phyloP scores from a whole-genome alignment of 495 filamentous ascomycete species.

The Penicillium lagena region DNA sequence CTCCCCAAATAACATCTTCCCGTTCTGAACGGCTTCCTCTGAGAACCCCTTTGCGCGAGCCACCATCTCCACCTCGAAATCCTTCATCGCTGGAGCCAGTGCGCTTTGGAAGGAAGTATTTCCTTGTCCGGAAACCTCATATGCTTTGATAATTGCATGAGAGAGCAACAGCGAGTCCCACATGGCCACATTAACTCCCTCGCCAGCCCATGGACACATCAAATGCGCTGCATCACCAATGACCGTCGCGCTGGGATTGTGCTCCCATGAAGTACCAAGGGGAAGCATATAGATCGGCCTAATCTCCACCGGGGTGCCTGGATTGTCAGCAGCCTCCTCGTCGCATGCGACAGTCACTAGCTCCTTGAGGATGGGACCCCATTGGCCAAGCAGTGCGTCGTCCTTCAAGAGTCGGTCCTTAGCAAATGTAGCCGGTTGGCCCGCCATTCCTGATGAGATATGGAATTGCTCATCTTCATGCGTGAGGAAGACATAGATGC shows the following conservation, averaged over 20 bases:
- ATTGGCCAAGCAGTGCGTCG: constrained; percentile 24
- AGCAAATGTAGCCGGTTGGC: constrained; percentile 14
- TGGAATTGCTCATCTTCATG: constrained; percentile 22
- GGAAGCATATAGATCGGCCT: constrained; percentile 46
- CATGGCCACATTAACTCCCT: constrained; percentile 55
- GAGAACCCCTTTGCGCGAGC: constrained; percentile 20
- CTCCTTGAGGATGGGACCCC: constrained; percentile 26
- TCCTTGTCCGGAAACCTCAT: not conserved
- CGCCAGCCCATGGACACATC: constrained; percentile 55
- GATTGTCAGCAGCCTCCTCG: constrained; percentile 17
- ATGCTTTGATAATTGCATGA: constrained; percentile 22
- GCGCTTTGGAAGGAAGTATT: constrained; percentile 7
- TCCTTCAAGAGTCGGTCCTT: constrained; percentile 24
- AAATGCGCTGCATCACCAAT: constrained; percentile 59
- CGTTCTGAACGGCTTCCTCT: constrained; percentile 15
- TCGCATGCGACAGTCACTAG: constrained; percentile 32
- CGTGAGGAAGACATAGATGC: constrained; percentile 32
- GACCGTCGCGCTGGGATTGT: constrained; percentile 38
- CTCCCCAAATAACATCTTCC: constrained; percentile 20
- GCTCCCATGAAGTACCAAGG: constrained; percentile 41
- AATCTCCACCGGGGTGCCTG: constrained; percentile 13
- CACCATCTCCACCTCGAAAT: constrained; percentile 33
- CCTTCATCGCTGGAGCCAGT: constrained; percentile 18
- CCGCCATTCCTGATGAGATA: constrained; percentile 15
- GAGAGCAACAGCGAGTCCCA: constrained; percentile 49